A percentile compares a stretch with the other conserved stretches of the same genome.
Conservation (phyloP, 2,329 filamentous ascomycete species). For the Colletotrichum liriopes region DNA sequence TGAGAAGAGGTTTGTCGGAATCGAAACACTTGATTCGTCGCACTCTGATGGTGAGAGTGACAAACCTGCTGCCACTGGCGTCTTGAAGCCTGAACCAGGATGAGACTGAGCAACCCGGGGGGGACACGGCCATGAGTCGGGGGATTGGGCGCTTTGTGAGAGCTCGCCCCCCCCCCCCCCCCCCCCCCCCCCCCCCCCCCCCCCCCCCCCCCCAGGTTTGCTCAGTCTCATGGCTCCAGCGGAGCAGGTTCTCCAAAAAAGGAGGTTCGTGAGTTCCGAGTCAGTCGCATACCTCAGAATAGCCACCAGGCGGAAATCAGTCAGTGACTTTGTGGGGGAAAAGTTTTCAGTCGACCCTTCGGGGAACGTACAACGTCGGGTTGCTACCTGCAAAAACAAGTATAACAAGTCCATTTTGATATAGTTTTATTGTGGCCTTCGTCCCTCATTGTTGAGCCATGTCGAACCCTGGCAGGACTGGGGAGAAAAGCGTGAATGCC, state of each 20-base stretch:
- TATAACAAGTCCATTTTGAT: conserved; percentile 1
- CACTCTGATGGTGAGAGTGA: background rate
- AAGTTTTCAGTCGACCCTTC: conserved; percentile 1
- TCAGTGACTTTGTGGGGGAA: conserved; percentile 13
- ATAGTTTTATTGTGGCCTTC: background rate
- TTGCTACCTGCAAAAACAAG: background rate
- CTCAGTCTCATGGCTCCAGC: background rate
- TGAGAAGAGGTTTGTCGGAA: background rate
- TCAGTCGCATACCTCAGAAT: conserved; percentile 23
- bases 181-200: background rate
- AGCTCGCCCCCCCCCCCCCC: background rate
- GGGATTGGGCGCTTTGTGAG: conserved; percentile 13
- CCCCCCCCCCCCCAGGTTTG: background rate
- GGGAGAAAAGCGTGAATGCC: background rate
- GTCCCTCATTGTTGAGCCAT: background rate
- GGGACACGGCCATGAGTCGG: conserved; percentile 23
- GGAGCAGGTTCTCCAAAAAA: conserved; percentile 21
- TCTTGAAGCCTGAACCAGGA: conserved; percentile 4
- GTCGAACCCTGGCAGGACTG: background rate
- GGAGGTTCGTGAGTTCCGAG: conserved; percentile 18
- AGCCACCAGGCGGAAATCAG: conserved; percentile 19
- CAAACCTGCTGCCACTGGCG: background rate
- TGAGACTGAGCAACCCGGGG: background rate
- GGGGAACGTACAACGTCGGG: conserved; percentile 13
- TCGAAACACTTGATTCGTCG: conserved; percentile 27